These are phyloP conservation scores for Schizochytrium sp. DNA, from an alignment of 108 stramenopile species.

Conservation along the genomic window DNA sequence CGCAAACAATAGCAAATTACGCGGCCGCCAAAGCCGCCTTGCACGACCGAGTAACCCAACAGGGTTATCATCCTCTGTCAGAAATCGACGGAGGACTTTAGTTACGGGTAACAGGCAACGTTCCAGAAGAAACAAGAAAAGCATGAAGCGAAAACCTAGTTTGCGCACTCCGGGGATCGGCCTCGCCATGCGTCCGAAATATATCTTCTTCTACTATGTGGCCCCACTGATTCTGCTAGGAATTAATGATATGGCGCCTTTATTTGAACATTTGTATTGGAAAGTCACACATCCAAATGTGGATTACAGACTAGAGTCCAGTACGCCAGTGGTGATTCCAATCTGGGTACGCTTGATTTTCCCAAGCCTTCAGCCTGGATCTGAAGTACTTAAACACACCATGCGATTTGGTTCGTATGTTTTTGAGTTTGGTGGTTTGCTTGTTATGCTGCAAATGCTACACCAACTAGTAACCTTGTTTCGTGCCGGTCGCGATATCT, in stretches of 20 bases:
- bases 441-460: slow-evolving; percentile 29
- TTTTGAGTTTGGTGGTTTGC: slow-evolving; percentile 21
- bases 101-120: background rate
- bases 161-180: slow-evolving; percentile 35
- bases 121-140: background rate
- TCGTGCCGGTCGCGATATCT: background rate
- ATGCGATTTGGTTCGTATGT: slow-evolving; percentile 33
- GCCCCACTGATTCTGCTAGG: slow-evolving; percentile 23
- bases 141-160: background rate
- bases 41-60: too few species aligned
- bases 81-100: too few species aligned
- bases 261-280: background rate
- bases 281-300: background rate
- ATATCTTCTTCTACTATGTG: slow-evolving; percentile 43
- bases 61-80: too few species aligned
- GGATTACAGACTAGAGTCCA: background rate
- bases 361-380: background rate
- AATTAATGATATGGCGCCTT: background rate
- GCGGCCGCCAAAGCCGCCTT: background rate
- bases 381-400: background rate
- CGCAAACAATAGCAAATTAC: background rate
- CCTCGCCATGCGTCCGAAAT: slow-evolving; percentile 22
- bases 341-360: slow-evolving; percentile 16
- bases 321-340: background rate
- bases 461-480: slow-evolving; percentile 13